Percentiles rank a stretch among this genome's conserved stretches.
phyloP scores from a whole-genome alignment of 1,139 yeast species.

The Hyphopichia buzzinii region DNA sequence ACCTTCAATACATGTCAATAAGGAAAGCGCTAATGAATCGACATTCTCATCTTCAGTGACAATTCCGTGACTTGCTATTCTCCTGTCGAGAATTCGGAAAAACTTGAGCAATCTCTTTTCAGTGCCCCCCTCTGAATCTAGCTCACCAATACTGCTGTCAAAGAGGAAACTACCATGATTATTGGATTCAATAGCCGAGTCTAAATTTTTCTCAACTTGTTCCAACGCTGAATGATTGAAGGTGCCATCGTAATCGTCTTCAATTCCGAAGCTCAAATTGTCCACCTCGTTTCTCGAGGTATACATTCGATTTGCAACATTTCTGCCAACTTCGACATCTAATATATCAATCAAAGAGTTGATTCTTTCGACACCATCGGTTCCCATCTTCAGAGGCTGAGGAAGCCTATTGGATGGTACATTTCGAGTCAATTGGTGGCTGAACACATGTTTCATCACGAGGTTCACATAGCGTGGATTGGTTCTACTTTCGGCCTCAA shows the following conservation, averaged over 20 bases:
- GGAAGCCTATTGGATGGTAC: constrained; percentile 1
- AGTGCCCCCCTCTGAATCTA: no score
- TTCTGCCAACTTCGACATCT: constrained; percentile 17
- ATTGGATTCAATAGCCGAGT: neutral
- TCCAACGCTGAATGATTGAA: neutral
- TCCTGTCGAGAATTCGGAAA: no score
- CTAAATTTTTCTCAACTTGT: constrained; percentile 1
- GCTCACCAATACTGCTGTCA: no score
- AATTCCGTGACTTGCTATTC: no score
- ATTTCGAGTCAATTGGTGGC: neutral
- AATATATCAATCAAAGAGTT: constrained; percentile 9
- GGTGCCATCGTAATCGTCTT: neutral
- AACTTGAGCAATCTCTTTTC: no score
- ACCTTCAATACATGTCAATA: no score
- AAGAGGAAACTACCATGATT: neutral
- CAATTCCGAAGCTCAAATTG: constrained; percentile 1
- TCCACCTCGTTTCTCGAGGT: neutral
- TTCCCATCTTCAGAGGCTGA: constrained; percentile 4
- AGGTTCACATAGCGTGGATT: constrained; percentile 9
- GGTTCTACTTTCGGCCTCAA: neutral
- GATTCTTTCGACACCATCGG: constrained; percentile 5
- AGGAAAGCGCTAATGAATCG: no score
- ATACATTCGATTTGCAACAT: no score
- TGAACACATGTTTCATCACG: constrained; percentile 5
- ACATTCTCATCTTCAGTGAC: no score